Evolutionary conservation across 2,329 filamentous ascomycete genomes (phyloP).

Genomic region (Cladophialophora immunda): DNA sequence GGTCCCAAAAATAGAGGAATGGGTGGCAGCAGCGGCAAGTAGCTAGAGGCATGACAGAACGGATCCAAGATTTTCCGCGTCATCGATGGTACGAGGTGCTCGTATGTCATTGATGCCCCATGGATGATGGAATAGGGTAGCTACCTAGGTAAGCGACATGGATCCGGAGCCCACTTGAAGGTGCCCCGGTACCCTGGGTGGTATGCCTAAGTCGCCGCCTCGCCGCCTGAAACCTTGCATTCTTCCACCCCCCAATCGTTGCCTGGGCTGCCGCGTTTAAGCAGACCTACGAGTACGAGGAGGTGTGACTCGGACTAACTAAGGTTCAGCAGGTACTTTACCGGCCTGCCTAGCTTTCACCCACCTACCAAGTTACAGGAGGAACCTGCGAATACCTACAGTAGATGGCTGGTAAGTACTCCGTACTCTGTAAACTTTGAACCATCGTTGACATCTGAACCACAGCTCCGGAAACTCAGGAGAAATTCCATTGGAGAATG

Average conservation of each 20-base stretch:
- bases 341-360: background rate
- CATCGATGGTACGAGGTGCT: background rate
- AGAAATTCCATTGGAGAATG: background rate
- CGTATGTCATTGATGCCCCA: background rate
- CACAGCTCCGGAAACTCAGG: constrained; percentile 22
- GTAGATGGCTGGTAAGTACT: background rate
- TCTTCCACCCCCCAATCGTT: background rate
- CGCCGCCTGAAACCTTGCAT: background rate
- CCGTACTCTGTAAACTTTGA: background rate
- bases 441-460: background rate
- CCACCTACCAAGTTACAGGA: no score
- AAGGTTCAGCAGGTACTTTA: background rate
- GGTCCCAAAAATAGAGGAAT: background rate
- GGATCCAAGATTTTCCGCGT: background rate
- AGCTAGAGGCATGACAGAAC: background rate
- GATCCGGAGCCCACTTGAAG: background rate
- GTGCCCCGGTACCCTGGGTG: background rate
- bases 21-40: background rate
- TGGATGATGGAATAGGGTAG: background rate
- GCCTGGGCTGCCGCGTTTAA: background rate
- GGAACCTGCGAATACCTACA: no score
- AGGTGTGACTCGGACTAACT: background rate
- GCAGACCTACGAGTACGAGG: no score
- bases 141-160: no score
- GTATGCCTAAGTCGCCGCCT: background rate